Evolutionary conservation across 176 grass and related monocot species (phyloP).

Genomic region (Ensete ventricosum): DNA sequence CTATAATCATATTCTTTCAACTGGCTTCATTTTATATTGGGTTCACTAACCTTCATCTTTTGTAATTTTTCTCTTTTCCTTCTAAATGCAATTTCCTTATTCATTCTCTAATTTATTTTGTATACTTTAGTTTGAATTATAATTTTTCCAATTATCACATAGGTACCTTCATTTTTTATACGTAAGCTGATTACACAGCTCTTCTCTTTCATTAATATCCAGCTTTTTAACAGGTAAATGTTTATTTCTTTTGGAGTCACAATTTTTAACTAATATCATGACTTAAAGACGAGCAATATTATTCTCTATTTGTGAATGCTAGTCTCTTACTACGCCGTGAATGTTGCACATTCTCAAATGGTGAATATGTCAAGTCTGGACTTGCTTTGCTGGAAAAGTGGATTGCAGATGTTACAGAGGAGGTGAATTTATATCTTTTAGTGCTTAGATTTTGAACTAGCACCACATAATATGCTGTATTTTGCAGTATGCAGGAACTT

Average conservation of each 20-base stretch:
- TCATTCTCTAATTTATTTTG: neutral
- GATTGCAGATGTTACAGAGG: constrained; percentile 78
- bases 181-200: constrained; percentile 92
- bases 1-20: too few species aligned
- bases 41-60: too few species aligned
- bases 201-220: constrained; percentile 97
- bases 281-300: constrained; percentile 9
- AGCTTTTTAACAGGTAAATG: constrained; percentile 91
- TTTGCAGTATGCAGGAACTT: constrained; percentile 82
- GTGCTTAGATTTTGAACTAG: constrained; percentile 12
- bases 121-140: constrained; percentile 9
- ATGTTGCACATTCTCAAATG: constrained; percentile 96
- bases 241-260: neutral
- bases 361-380: constrained; percentile 93
- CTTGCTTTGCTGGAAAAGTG: constrained; percentile 85
- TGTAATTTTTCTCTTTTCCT: too few species aligned
- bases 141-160: constrained; percentile 23
- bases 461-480: constrained; percentile 21
- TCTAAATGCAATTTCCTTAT: neutral
- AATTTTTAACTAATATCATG: constrained; percentile 7
- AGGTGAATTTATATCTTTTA: constrained; percentile 38
- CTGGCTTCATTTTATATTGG: too few species aligned
- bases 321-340: constrained; percentile 89
- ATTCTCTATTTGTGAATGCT: constrained; percentile 7
- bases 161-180: constrained; percentile 94